Conservation (phyloP, 2,329 filamentous ascomycete genomes). For the Neonectria coccinea region DNA sequence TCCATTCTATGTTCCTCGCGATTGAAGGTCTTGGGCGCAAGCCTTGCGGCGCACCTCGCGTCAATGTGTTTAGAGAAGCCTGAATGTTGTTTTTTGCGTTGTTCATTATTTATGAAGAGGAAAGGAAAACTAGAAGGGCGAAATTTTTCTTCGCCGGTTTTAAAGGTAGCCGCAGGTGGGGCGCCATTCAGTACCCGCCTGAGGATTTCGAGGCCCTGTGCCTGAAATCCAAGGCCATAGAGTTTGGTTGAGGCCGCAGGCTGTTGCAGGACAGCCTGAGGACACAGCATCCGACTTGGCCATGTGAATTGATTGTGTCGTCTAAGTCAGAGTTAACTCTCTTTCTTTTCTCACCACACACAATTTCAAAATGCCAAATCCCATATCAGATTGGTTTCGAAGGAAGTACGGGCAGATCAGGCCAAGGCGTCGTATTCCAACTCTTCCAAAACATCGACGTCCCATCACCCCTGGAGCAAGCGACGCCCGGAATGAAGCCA, state of each 20-base stretch:
- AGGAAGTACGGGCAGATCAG: not conserved
- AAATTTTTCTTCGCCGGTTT: conserved; percentile 40
- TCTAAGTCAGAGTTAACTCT: not conserved
- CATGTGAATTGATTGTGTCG: not conserved
- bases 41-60: conserved; percentile 60
- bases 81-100: conserved; percentile 62
- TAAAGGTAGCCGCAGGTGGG: conserved; percentile 37
- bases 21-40: conserved; percentile 61
- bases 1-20: conserved; percentile 63
- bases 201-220: not conserved
- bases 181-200: conserved; percentile 23
- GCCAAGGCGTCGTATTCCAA: not conserved
- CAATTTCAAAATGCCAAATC: conserved; percentile 1
- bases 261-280: not conserved
- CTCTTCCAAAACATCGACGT: conserved; percentile 9
- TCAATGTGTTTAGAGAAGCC: conserved; percentile 53
- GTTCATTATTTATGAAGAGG: conserved; percentile 54
- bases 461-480: conserved; percentile 4
- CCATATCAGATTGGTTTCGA: not conserved
- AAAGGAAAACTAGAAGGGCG: conserved; percentile 26
- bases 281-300: not conserved
- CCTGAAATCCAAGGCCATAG: conserved; percentile 3
- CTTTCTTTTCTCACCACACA: not conserved
- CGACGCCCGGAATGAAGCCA: not conserved
- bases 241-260: not conserved